These are phyloP conservation scores for Botrytis medusae DNA, from an alignment of 2,329 filamentous ascomycete species.

Conservation along the genomic window DNA sequence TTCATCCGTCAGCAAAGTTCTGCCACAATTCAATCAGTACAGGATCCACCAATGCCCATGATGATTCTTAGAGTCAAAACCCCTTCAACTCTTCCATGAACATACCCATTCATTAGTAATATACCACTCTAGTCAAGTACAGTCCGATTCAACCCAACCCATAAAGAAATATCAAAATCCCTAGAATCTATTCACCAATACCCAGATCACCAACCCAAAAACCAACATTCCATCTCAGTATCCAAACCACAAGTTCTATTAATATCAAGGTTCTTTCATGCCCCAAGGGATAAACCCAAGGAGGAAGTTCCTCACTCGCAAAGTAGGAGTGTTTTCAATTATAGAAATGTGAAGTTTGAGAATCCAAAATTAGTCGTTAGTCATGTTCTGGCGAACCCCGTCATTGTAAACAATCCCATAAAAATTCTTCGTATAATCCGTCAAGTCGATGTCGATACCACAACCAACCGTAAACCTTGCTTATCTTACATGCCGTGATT, in stretches of 20 bases:
- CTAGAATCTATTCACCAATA: neutral
- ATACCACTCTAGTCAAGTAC: neutral
- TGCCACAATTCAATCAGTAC: neutral
- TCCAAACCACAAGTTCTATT: neutral
- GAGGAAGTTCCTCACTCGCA: slow-evolving; percentile 16
- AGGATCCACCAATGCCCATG: neutral
- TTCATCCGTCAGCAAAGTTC: neutral
- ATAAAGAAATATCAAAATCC: neutral
- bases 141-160: neutral
- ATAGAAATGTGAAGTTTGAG: neutral
- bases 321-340: slow-evolving; percentile 17
- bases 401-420: neutral
- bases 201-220: neutral
- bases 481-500: slow-evolving; percentile 25
- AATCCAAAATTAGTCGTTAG: neutral
- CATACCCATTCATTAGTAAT: neutral
- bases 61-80: neutral
- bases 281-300: slow-evolving; percentile 5
- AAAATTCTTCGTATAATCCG: neutral
- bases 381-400: neutral
- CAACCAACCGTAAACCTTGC: neutral
- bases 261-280: slow-evolving; percentile 18
- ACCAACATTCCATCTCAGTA: neutral
- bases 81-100: neutral
- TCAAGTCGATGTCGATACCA: neutral